Base-by-base conservation (phyloP, 352 stramenopile species). In the Phytophthora litchii region DNA sequence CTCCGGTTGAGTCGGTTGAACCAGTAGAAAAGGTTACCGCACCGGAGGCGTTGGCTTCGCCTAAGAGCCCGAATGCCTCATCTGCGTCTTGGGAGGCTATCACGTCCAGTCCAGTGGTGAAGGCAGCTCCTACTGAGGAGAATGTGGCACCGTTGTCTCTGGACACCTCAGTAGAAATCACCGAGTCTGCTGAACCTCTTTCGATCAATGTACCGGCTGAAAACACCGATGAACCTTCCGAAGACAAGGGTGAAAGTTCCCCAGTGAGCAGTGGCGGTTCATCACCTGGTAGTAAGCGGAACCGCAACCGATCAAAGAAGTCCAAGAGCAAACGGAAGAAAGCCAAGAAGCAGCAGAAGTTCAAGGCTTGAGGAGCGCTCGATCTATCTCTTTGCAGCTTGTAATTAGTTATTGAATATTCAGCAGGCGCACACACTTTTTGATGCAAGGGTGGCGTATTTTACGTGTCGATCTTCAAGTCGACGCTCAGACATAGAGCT, bases 251-350 rank as follows among this genome's bases (percentile, higher is more conserved):
- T 9, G 31, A 31, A 10, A 52, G 27, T 35, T 76, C 66, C n/a
- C 70, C 57, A 46, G 49, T 69, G 16, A 58, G 41, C 38, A 69
- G 54, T 32, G 56, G 38, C 14, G 50, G 42, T 17, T 64, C 57
- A 10, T 64, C 66, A 27, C 43, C 53, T 7, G 53, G 23, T 27
- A 27, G 50, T 8, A 59, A 61, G 11, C 64, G 54, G 49, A 65
- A 60, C 19, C 56, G 64, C 41, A 74, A 70, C 35, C 64, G 64
- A 7, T 66, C 71, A 45, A 80, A 76, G 35, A 91, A 91, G 66
- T 54, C 54, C 60, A 79, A 72, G 57, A 86, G 75, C 71, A 89
- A 88, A 63, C 78, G 74, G 62, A 82, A 80, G 51, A 86, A 72
- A 64, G 37, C 27, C 48, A 74, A 72, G 68, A 88, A 89, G 68